Evolutionary conservation across 1,284 basidiomycete species (phyloP), one percentile per base, ranked within the genome.

Genomic region (Kwoniella shivajii): DNA sequence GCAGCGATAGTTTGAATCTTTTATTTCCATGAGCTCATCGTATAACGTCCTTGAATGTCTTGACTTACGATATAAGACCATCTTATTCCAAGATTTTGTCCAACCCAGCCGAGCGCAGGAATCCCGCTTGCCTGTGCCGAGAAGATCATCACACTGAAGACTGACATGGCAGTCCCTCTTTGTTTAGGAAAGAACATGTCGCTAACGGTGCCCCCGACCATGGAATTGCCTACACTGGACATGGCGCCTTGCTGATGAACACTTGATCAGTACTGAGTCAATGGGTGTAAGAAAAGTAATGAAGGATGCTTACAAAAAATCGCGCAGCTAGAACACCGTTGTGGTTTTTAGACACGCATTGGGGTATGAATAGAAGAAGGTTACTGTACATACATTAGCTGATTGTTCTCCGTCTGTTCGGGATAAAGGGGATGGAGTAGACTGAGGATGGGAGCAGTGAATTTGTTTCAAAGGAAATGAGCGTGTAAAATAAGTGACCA

Each of bases 111-210:
- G 10, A 67, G 55, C 4, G 60, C 39, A 11, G 56, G 43, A 6
- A 62, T 64, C 6, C 69, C 71, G 56, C 64, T 56, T 37, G 66
- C 66, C 73, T 79, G 53, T 51, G 79, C 57, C 59, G 59, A 62
- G 48, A 77, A 80, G 49, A 80, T 77, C 9, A 71, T 56, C 2
- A 79, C 50, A 10, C 72, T 64, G 58, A 79, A 81, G 6, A 76
- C 56, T 30, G 72, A 73, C 79, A 81, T 81, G 0, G 77, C 72
- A 2, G 67, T 57, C 0, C 79, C 79, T 20, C 80, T 63, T 27
- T 66, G 57, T 13, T 59, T 60, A 46, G 75, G 74, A 22, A 54
- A 67, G 58, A 68, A 78, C 27, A 76, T 55, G 59, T 78, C 77
- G 30, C 76, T 75, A 6, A 79, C 68, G 5, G 73, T 73, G 7